These are phyloP conservation scores for Heteromeles arbutifolia DNA, from an alignment of 306 rosid genomes.

Conservation along the genomic window DNA sequence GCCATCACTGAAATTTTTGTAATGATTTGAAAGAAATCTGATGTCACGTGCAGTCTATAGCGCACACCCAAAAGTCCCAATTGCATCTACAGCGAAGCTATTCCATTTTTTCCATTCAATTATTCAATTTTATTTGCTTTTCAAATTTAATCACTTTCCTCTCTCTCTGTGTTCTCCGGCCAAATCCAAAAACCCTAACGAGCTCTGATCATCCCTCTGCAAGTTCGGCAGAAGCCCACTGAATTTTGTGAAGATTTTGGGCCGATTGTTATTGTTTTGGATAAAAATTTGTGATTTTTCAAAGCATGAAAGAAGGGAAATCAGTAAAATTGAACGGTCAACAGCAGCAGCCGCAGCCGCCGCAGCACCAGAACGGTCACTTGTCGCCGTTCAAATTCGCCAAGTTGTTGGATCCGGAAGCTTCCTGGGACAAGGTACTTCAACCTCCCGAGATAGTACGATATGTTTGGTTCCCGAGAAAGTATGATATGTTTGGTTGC, in stretches of 20 bases:
- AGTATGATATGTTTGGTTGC: not conserved
- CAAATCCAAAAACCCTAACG: conserved; percentile 44
- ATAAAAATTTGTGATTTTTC: not conserved
- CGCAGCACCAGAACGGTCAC: conserved; percentile 83
- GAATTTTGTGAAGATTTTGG: not conserved
- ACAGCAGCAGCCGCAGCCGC: conserved; percentile 25
- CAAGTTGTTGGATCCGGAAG: conserved; percentile 90
- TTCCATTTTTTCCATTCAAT: not conserved
- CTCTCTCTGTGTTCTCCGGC: not conserved
- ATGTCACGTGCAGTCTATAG: no score
- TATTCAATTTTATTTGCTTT: not conserved
- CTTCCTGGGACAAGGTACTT: conserved; percentile 98
- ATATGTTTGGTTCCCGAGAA: not conserved
- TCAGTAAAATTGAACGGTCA: conserved; percentile 49
- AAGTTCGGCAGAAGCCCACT: not conserved
- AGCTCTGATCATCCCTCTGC: not conserved
- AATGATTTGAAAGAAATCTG: no score
- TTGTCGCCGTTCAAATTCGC: conserved; percentile 83
- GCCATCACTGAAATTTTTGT: no score
- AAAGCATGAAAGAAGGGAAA: conserved; percentile 85
- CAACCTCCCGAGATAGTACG: not conserved
- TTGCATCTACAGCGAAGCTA: not conserved
- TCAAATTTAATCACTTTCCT: not conserved
- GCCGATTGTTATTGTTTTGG: not conserved
- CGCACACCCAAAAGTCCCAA: not conserved